phyloP scores from a whole-genome alignment of 176 grass and related monocot species.

The Dendrocalamus sinicus region DNA sequence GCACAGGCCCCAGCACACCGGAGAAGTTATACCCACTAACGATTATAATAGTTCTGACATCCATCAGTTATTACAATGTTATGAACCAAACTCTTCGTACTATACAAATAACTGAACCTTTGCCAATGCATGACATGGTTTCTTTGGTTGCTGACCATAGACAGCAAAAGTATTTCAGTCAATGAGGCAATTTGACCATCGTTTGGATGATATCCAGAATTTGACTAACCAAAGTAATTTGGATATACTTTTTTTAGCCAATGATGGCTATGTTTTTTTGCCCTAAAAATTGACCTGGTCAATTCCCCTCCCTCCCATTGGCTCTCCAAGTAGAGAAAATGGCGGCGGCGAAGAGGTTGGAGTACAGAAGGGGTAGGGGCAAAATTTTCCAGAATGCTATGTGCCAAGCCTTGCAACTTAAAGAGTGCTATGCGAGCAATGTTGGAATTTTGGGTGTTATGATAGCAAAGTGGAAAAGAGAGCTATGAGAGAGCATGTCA shows the following conservation, averaged over 20 bases:
- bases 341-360: too few relatives aligned
- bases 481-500: not conserved
- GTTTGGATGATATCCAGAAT: not conserved
- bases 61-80: not conserved
- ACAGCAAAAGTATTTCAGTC: not conserved
- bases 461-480: too few relatives aligned
- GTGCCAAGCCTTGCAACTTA: too few relatives aligned
- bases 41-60: not conserved
- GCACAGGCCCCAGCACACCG: not conserved
- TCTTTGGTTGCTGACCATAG: not conserved
- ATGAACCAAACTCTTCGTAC: not conserved
- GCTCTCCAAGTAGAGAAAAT: too few relatives aligned
- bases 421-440: too few relatives aligned
- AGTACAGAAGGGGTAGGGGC: too few relatives aligned
- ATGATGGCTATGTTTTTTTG: not conserved
- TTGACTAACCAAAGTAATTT: not conserved
- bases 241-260: not conserved
- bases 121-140: not conserved
- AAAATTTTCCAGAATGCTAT: too few relatives aligned
- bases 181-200: not conserved
- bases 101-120: not conserved
- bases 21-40: not conserved
- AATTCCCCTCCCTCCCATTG: not conserved
- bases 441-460: too few relatives aligned
- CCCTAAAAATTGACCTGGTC: not conserved